Evolutionary conservation across 306 rosid species (phyloP), one percentile per base, ranked within the genome.

Genomic region (Pyrus communis): DNA sequence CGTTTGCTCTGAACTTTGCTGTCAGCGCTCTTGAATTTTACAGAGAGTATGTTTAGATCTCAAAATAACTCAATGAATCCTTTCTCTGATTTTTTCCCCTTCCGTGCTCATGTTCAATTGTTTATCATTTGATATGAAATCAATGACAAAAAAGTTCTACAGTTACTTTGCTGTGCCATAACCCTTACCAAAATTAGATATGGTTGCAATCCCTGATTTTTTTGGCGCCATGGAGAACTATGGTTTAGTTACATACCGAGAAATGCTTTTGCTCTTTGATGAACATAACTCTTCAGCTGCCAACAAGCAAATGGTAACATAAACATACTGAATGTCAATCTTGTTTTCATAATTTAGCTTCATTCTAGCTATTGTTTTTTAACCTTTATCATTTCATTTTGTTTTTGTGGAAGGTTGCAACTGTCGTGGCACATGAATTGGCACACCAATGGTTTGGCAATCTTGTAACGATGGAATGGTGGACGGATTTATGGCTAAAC

Each of bases 381-480:
- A 67, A 57, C 75, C 67, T 42, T 68, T 62, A 71, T 64, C 59
- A 25, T 67, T 55, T 63, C 57, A 35, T 82, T 82, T 84, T 79
- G 30, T 75, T 79, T 7, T 74, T 84, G 71, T 73, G 33, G 69
- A 55, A 94, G 98, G 98, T 94, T 82, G 98, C 96, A 9, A 86
- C 67, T 67, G 92, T 86, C 23, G 98, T 93, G 79, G 91, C 97
- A 75, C 98, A 93, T 81, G 98, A 93, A 84, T 85, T 93, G 77
- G 98, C 97, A 45, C 98, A 93, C 72, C 72, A 93, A 76, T 93
- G 98, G 98, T 91, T 91, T 84, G 97, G 98, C 42, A 88, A 93
- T 85, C 97, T 93, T 77, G 98, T 93, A 73, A 93, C 93, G 23
- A 93, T 91, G 98, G 98, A 91, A 82, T 93, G 98, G 98, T 93